These are phyloP conservation scores for Hypsizygus marmoreus DNA, from an alignment of 768 basidiomycete genomes.

Conservation along the genomic window DNA sequence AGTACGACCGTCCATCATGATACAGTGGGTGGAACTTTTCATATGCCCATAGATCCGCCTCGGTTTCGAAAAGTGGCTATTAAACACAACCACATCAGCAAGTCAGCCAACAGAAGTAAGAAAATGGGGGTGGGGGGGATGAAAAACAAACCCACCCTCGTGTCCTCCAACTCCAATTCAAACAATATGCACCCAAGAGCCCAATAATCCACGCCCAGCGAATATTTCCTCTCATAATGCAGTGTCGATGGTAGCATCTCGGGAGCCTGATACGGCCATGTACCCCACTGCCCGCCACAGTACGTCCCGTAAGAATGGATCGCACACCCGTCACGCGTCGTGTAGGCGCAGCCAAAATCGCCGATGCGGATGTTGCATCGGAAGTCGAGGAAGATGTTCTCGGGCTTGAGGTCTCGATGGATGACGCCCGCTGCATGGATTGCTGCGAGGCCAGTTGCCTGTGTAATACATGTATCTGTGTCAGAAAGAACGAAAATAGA, in stretches of 20 bases:
- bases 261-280: conserved; percentile 40
- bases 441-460: conserved; percentile 41
- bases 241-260: conserved; percentile 32
- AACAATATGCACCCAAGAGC: conserved; percentile 41
- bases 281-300: conserved; percentile 30
- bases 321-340: conserved; percentile 11
- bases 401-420: conserved; percentile 70
- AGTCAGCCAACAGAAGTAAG: not conserved
- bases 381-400: conserved; percentile 63
- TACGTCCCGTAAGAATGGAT: conserved; percentile 19
- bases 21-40: conserved; percentile 13
- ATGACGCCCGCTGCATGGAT: conserved; percentile 65
- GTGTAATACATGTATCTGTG: not conserved
- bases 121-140: not conserved
- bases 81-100: not conserved
- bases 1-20: conserved; percentile 19
- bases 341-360: conserved; percentile 41
- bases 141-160: conserved; percentile 22
- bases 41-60: conserved; percentile 24
- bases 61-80: conserved; percentile 33
- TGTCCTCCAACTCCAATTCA: conserved; percentile 32
- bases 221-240: conserved; percentile 26
- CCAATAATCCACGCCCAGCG: conserved; percentile 42
- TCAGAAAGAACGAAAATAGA: not conserved
- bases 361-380: conserved; percentile 40